A percentile compares a stretch with the other conserved stretches of the same genome.
These are phyloP conservation scores for Coelastrella sp. DNA, from an alignment of 139 green algal species.

Conservation along the genomic window DNA sequence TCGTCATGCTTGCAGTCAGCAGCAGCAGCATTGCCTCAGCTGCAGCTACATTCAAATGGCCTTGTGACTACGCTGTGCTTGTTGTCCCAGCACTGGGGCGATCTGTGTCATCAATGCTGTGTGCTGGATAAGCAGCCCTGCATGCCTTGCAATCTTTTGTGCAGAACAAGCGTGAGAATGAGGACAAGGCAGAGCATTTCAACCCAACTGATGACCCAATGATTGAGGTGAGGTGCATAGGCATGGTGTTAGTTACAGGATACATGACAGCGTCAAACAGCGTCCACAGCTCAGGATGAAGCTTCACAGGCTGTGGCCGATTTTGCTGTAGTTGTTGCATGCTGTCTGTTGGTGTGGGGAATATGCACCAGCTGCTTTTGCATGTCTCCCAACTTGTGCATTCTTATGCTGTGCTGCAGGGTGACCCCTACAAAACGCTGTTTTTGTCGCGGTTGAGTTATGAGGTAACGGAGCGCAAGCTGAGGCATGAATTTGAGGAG, in stretches of 20 bases:
- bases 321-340: background rate
- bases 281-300: no score
- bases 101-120: background rate
- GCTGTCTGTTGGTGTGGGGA: background rate
- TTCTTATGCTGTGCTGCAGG: constrained; percentile 55
- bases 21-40: background rate
- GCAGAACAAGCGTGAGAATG: constrained; percentile 59
- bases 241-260: no score
- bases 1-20: no score
- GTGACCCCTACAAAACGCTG: constrained; percentile 92
- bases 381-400: background rate
- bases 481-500: constrained; percentile 89
- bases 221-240: constrained; percentile 64
- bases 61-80: background rate
- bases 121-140: background rate
- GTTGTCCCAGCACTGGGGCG: no score
- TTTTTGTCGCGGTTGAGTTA: constrained; percentile 85
- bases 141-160: background rate
- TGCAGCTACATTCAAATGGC: background rate
- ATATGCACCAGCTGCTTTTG: background rate
- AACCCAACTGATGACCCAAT: constrained; percentile 82
- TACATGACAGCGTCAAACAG: no score
- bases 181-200: constrained; percentile 67
- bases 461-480: constrained; percentile 85
- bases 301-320: no score